Percentiles rank a stretch among this genome's conserved stretches.
Conservation (phyloP, 495 filamentous ascomycete species). For the Podospora australis region DNA sequence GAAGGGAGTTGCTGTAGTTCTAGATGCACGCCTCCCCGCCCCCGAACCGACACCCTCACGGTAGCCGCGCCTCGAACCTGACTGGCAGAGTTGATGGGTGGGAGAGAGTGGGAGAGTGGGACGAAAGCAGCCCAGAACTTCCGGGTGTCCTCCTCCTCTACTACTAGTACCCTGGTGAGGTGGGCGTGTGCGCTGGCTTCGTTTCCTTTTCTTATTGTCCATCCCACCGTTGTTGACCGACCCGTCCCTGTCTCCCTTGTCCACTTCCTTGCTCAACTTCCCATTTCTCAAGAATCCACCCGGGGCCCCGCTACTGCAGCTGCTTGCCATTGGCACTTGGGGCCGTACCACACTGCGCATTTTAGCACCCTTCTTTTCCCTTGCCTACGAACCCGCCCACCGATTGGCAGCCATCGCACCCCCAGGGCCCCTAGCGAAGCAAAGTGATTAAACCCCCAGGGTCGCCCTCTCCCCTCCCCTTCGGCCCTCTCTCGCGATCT, state of each 20-base stretch:
- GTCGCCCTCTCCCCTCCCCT: constrained; percentile 22
- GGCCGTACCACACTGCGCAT: constrained; percentile 15
- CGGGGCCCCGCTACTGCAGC: constrained; percentile 16
- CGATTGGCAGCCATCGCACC: constrained; percentile 12
- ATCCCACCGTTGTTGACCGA: not conserved
- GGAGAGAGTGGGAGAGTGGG: not conserved
- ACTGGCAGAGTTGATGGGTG: not conserved
- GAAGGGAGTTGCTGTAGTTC: no score
- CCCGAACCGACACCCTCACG: not conserved
- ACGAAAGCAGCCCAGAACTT: not conserved
- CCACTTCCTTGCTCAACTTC: constrained; percentile 7
- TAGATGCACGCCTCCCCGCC: constrained; percentile 1
- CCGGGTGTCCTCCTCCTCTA: not conserved
- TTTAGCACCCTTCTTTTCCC: constrained; percentile 15
- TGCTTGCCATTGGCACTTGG: constrained; percentile 22
- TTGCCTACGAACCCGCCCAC: constrained; percentile 6
- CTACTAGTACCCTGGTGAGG: not conserved
- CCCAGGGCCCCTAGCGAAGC: constrained; percentile 13
- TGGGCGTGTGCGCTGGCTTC: not conserved
- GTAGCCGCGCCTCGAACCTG: not conserved
- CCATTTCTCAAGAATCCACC: constrained; percentile 10
- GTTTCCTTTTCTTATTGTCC: not conserved
- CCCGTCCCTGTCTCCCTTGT: not conserved
- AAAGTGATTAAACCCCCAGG: constrained; percentile 35
- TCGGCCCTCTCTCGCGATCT: constrained; percentile 27